phyloP scores from a whole-genome alignment of 164 flowering plant genomes.

The Houttuynia cordata region DNA sequence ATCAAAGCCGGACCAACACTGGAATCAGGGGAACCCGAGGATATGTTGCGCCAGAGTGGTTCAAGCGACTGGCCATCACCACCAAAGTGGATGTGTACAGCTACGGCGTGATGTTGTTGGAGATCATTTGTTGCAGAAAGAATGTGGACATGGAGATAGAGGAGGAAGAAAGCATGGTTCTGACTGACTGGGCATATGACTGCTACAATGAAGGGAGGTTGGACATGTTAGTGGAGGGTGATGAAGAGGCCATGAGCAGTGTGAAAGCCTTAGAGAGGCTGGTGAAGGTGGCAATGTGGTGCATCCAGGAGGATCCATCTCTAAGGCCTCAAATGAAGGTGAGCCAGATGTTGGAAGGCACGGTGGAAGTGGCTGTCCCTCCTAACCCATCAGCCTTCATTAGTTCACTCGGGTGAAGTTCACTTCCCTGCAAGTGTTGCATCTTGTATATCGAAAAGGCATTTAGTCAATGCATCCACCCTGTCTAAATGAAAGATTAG shows the following conservation, averaged over 20 bases:
- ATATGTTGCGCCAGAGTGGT: conserved; percentile 11
- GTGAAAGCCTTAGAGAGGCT: background rate
- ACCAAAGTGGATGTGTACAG: conserved; percentile 8
- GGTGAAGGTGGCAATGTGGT: background rate
- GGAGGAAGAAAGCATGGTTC: background rate
- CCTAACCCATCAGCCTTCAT: conserved; percentile 12
- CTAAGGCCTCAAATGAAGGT: background rate
- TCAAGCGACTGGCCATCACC: conserved; percentile 3
- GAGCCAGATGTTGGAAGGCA: conserved; percentile 15
- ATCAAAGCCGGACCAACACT: conserved; percentile 3
- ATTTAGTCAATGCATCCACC: no score
- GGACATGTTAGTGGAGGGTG: background rate
- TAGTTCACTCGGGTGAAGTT: conserved; percentile 1
- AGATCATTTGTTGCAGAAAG: background rate
- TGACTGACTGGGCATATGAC: background rate
- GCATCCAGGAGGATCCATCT: background rate
- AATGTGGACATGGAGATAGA: background rate
- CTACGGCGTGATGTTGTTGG: background rate
- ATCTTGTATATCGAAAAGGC: no score
- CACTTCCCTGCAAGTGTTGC: background rate
- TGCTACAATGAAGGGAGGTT: background rate
- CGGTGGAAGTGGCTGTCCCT: conserved; percentile 20
- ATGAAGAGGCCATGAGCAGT: background rate
- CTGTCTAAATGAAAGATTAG: no score
- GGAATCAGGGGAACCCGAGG: conserved; percentile 8